phyloP scores from a whole-genome alignment of 106 monocot species.

The Allium cepa region DNA sequence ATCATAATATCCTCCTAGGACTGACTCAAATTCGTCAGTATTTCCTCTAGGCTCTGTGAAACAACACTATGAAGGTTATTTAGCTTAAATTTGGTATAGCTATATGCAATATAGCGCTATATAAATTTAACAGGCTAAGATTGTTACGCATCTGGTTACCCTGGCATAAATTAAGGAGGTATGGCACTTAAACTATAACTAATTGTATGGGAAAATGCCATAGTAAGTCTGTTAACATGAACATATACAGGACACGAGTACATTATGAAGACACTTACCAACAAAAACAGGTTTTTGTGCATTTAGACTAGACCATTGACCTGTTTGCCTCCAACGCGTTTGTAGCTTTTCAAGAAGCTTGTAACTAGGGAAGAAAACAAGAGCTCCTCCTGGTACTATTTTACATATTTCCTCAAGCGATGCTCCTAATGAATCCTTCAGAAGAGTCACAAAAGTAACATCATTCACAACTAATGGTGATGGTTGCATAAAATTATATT shows the following conservation, averaged over 20 bases:
- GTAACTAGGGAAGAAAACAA: conserved; percentile 97
- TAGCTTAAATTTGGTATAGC: neutral
- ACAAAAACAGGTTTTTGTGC: conserved; percentile 65
- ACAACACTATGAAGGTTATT: conserved; percentile 7
- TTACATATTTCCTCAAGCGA: conserved; percentile 90
- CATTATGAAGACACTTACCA: conserved; percentile 36
- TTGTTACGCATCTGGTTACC: neutral
- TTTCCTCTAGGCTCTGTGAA: conserved; percentile 81
- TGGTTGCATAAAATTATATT: no score
- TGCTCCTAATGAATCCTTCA: conserved; percentile 84
- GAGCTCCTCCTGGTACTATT: conserved; percentile 80
- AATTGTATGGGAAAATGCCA: neutral
- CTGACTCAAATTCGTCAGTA: conserved; percentile 66
- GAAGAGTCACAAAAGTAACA: conserved; percentile 1
- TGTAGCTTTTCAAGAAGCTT: conserved; percentile 85
- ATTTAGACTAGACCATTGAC: conserved; percentile 84
- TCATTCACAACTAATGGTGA: no score
- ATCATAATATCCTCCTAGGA: conserved; percentile 76
- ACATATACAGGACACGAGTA: neutral
- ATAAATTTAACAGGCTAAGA: neutral
- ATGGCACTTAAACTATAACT: no score
- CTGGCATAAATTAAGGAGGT: neutral
- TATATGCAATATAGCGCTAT: no score
- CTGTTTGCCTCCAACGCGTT: conserved; percentile 81
- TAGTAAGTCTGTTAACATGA: neutral